A percentile compares a stretch with the other conserved stretches of the same genome.
Conservation (phyloP, 768 basidiomycete genomes). For the Peribolospora baueri region DNA sequence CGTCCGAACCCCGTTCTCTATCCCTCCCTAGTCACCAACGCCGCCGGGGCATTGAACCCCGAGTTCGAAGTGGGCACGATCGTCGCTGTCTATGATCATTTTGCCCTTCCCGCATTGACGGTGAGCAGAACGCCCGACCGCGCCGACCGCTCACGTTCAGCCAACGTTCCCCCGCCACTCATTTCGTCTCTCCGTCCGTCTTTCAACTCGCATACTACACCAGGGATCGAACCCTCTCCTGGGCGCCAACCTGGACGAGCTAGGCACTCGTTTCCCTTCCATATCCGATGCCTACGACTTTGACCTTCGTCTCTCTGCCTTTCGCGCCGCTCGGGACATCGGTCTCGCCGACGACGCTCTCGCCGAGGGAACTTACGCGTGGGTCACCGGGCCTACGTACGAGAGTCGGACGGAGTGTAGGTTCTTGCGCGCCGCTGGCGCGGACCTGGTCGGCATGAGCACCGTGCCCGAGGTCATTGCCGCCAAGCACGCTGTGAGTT, state of each 20-base stretch:
- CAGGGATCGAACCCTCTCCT: slow-evolving; percentile 39
- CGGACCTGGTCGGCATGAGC: slow-evolving; percentile 84
- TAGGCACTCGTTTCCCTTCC: slow-evolving; percentile 52
- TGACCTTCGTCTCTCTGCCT: slow-evolving; percentile 41
- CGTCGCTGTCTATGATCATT: slow-evolving; percentile 59
- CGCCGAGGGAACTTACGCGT: slow-evolving; percentile 64
- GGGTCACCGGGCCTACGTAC: slow-evolving; percentile 68
- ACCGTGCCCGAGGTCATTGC: slow-evolving; percentile 73
- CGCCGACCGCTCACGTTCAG: neutral
- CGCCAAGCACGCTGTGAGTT: slow-evolving; percentile 21
- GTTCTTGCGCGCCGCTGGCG: slow-evolving; percentile 46
- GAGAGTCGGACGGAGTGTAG: slow-evolving; percentile 70
- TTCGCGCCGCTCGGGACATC: slow-evolving; percentile 44
- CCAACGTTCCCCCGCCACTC: neutral
- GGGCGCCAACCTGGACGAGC: slow-evolving; percentile 35
- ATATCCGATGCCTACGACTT: slow-evolving; percentile 62
- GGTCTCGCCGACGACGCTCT: slow-evolving; percentile 31
- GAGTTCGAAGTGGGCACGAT: slow-evolving; percentile 55
- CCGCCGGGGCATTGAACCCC: slow-evolving; percentile 57
- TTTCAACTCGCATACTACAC: neutral
- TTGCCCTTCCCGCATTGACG: slow-evolving; percentile 48
- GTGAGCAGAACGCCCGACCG: neutral
- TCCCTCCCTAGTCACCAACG: slow-evolving; percentile 47
- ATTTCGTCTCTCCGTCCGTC: neutral
- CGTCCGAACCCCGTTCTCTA: slow-evolving; percentile 1